A percentile compares a stretch with the other conserved stretches of the same genome.
Evolutionary conservation across 2,329 filamentous ascomycete genomes (phyloP).

Genomic region (Talaromyces islandicus): DNA sequence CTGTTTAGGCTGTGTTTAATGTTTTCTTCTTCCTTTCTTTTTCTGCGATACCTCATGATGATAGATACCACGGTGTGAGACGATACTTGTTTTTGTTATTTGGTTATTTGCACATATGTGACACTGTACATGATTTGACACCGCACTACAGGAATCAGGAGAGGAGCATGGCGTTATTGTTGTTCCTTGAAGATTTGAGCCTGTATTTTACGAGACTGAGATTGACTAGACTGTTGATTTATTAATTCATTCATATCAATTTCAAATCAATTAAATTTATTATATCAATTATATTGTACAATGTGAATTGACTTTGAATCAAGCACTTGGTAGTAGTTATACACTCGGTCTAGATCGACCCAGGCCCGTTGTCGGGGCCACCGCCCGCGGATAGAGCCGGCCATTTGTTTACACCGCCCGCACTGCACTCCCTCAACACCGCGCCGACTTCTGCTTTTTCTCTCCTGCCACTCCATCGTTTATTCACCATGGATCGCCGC

Average conservation of each 20-base stretch:
- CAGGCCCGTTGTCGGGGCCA: neutral
- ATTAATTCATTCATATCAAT: too few species aligned
- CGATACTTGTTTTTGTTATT: neutral
- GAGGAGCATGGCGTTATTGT: conserved; percentile 18
- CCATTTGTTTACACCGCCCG: neutral
- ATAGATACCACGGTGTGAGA: neutral
- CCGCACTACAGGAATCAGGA: conserved; percentile 15
- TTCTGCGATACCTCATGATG: neutral
- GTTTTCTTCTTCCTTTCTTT: neutral
- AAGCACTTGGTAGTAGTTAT: too few species aligned
- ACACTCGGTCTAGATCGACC: neutral
- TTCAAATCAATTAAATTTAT: too few species aligned
- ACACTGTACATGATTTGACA: neutral
- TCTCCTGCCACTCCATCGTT: neutral
- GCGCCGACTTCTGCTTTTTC: neutral
- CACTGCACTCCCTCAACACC: neutral
- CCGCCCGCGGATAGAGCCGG: neutral
- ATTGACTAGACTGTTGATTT: neutral
- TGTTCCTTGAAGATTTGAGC: conserved; percentile 26
- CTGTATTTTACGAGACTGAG: conserved; percentile 8
- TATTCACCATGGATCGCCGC: conserved; percentile 29
- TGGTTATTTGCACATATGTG: neutral
- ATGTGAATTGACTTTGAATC: too few species aligned
- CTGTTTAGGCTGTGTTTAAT: conserved; percentile 15
- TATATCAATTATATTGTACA: too few species aligned